Conservation (phyloP, 2,329 filamentous ascomycete genomes). For the Sarocladium strictum region DNA sequence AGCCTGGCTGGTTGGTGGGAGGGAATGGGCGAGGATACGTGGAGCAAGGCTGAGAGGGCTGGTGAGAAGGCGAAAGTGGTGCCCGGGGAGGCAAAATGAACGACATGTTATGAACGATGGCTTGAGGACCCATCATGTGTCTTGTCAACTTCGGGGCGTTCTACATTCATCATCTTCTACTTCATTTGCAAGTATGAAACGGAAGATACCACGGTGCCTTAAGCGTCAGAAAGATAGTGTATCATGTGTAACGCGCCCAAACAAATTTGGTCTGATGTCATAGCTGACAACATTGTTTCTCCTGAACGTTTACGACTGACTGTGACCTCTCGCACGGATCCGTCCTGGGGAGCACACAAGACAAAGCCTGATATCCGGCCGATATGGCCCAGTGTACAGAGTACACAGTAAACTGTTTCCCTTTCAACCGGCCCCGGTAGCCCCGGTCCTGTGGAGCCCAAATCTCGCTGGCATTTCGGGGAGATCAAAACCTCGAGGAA, state of each 20-base stretch:
- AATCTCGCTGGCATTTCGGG: neutral
- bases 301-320: neutral
- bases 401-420: neutral
- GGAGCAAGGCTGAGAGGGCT: constrained; percentile 43
- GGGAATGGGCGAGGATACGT: constrained; percentile 39
- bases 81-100: constrained; percentile 17
- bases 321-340: neutral
- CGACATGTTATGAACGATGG: too few relatives aligned
- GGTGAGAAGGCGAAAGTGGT: constrained; percentile 25
- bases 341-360: too few relatives aligned
- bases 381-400: neutral
- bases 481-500: neutral
- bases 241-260: too few relatives aligned
- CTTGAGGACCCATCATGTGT: too few relatives aligned
- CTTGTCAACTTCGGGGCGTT: too few relatives aligned
- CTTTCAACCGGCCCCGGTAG: neutral
- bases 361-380: neutral
- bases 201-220: neutral
- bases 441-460: neutral
- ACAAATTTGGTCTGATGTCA: too few relatives aligned
- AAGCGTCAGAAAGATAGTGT: neutral
- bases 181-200: neutral
- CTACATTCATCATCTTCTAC: neutral
- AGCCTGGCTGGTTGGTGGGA: constrained; percentile 44
- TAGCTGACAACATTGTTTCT: too few relatives aligned